phyloP scores from a whole-genome alignment of 805 yeast genomes.

The Yarrowia deformans region DNA sequence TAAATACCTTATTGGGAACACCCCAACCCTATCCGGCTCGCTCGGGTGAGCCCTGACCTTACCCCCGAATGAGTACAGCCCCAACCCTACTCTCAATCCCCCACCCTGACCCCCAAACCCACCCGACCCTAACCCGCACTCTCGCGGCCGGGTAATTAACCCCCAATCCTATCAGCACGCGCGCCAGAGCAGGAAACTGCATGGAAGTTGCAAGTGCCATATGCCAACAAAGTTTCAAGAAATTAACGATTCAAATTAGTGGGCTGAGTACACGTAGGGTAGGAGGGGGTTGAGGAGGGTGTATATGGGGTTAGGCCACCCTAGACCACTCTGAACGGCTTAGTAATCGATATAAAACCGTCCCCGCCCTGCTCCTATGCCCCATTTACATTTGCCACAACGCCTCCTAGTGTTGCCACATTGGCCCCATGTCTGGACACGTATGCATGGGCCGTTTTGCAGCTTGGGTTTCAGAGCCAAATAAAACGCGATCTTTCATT shows the following conservation, averaged over 20 bases:
- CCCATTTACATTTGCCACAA: background rate
- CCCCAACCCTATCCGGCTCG: too few species aligned
- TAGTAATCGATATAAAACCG: too few species aligned
- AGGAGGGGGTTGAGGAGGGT: background rate
- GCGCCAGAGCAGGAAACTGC: too few species aligned
- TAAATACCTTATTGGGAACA: too few species aligned
- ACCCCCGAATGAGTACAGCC: too few species aligned
- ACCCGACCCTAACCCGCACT: constrained; percentile 20
- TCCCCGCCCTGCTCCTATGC: too few species aligned
- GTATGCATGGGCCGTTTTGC: constrained; percentile 22
- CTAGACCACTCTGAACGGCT: too few species aligned
- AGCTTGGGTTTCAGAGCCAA: constrained; percentile 8
- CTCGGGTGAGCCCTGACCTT: too few species aligned
- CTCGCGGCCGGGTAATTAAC: background rate
- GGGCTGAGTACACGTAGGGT: background rate
- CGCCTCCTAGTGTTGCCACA: background rate
- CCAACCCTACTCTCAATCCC: too few species aligned
- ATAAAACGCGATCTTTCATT: background rate
- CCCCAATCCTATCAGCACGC: background rate
- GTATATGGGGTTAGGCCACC: background rate
- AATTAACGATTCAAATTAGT: background rate
- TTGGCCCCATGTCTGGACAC: constrained; percentile 18
- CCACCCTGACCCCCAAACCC: too few species aligned
- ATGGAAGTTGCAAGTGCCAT: constrained; percentile 4
- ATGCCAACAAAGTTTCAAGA: constrained; percentile 6